phyloP scores from a whole-genome alignment of 2,329 filamentous ascomycete genomes.

The Acephala macrosclerotiorum region DNA sequence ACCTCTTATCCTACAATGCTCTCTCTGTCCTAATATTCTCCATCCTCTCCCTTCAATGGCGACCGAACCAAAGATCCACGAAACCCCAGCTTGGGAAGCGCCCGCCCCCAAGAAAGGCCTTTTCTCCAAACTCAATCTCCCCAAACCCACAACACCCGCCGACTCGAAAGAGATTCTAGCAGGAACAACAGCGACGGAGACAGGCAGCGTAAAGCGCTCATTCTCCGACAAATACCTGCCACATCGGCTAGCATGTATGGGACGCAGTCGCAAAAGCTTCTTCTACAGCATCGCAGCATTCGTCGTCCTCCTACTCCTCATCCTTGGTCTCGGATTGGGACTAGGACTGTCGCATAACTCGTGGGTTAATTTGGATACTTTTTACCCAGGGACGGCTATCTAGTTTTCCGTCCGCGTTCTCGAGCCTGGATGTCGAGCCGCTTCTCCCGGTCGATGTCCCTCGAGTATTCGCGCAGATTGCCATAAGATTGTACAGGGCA shows the following conservation, averaged over 20 bases:
- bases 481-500: background rate
- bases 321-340: constrained; percentile 41
- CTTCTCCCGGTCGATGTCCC: constrained; percentile 1
- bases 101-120: constrained; percentile 30
- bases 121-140: constrained; percentile 20
- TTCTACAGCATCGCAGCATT: constrained; percentile 27
- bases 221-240: constrained; percentile 22
- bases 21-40: constrained; percentile 9
- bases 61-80: constrained; percentile 30
- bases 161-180: background rate
- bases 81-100: constrained; percentile 39
- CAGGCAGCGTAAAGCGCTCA: constrained; percentile 21
- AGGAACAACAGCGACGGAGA: constrained; percentile 18
- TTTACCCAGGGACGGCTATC: constrained; percentile 24
- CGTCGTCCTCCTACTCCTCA: constrained; percentile 4
- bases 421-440: constrained; percentile 5
- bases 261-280: constrained; percentile 25
- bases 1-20: constrained; percentile 15
- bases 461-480: background rate
- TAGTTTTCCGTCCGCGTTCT: constrained; percentile 3
- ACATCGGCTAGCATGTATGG: constrained; percentile 20
- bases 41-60: background rate
- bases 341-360: constrained; percentile 37
- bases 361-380: constrained; percentile 33
- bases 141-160: constrained; percentile 11